Evolutionary conservation across 352 stramenopile genomes (phyloP).

Genomic region (Globisporangium canariense): DNA sequence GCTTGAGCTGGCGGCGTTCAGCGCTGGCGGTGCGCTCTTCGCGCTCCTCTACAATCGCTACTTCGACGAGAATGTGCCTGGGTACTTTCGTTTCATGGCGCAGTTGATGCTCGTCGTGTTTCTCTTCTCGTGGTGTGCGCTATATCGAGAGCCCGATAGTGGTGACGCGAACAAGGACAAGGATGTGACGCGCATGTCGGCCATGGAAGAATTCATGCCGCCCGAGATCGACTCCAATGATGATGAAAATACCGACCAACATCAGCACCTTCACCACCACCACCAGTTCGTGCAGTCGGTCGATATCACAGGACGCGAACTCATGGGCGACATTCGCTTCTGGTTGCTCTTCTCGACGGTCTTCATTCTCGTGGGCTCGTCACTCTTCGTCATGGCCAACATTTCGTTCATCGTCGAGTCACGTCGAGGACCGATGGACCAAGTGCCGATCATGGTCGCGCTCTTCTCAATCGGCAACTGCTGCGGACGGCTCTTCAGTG

Average conservation of each 20-base stretch:
- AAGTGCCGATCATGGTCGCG: constrained; percentile 64
- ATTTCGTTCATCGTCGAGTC: constrained; percentile 79
- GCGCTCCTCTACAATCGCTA: constrained; percentile 57
- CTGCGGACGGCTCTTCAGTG: constrained; percentile 46
- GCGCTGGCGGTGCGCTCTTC: constrained; percentile 65
- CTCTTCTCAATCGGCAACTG: constrained; percentile 75
- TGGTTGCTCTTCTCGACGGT: constrained; percentile 70
- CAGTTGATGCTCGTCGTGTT: constrained; percentile 49
- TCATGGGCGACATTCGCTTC: constrained; percentile 53
- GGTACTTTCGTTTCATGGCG: constrained; percentile 73
- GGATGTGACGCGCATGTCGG: constrained; percentile 18
- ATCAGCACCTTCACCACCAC: neutral
- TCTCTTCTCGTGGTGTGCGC: constrained; percentile 44
- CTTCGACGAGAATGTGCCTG: constrained; percentile 47
- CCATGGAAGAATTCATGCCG: constrained; percentile 48
- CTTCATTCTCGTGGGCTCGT: constrained; percentile 67
- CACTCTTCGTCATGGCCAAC: constrained; percentile 79
- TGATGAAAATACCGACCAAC: constrained; percentile 8
- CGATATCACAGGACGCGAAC: constrained; percentile 48
- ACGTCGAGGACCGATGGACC: constrained; percentile 31
- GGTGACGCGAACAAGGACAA: neutral
- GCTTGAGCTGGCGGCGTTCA: constrained; percentile 62
- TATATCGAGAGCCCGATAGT: constrained; percentile 31
- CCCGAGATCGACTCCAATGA: constrained; percentile 5
- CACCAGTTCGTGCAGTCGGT: neutral